Conservation (phyloP, 805 yeast species). For the Yamadazyma tumulicola region DNA sequence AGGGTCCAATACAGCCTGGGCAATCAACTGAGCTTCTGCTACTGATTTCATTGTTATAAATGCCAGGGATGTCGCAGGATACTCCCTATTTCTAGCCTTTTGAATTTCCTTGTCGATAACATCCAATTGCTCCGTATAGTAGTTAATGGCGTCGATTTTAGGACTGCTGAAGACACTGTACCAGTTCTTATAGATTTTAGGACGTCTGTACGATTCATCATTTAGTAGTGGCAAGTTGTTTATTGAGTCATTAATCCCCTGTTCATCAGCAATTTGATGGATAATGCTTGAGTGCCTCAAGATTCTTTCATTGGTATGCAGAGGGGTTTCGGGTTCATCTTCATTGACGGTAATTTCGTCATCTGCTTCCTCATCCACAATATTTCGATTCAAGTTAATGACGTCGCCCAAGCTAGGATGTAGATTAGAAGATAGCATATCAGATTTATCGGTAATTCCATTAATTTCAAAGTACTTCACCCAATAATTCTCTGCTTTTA, state of each 20-base stretch:
- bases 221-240: slow-evolving; percentile 21
- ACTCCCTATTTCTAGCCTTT: slow-evolving; percentile 62
- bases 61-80: slow-evolving; percentile 84
- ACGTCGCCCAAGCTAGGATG: slow-evolving; percentile 28
- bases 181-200: slow-evolving; percentile 56
- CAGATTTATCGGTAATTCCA: slow-evolving; percentile 26
- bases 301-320: neutral
- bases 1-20: slow-evolving; percentile 93
- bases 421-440: slow-evolving; percentile 24
- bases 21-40: slow-evolving; percentile 94
- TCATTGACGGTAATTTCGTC: neutral
- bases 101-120: slow-evolving; percentile 67
- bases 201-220: slow-evolving; percentile 44
- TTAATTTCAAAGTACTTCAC: slow-evolving; percentile 53
- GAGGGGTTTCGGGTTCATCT: neutral
- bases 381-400: slow-evolving; percentile 15
- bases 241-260: slow-evolving; percentile 4
- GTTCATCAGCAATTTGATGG: slow-evolving; percentile 17
- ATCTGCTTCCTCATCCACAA: neutral
- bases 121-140: slow-evolving; percentile 65
- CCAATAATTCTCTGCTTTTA: slow-evolving; percentile 68
- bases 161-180: slow-evolving; percentile 65
- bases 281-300: slow-evolving; percentile 17
- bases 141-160: slow-evolving; percentile 76
- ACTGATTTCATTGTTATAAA: slow-evolving; percentile 94